A percentile compares a stretch with the other conserved stretches of the same genome.
Evolutionary conservation across 176 grass and related monocot genomes (phyloP).

Genomic region (Cenchrus purpureus): DNA sequence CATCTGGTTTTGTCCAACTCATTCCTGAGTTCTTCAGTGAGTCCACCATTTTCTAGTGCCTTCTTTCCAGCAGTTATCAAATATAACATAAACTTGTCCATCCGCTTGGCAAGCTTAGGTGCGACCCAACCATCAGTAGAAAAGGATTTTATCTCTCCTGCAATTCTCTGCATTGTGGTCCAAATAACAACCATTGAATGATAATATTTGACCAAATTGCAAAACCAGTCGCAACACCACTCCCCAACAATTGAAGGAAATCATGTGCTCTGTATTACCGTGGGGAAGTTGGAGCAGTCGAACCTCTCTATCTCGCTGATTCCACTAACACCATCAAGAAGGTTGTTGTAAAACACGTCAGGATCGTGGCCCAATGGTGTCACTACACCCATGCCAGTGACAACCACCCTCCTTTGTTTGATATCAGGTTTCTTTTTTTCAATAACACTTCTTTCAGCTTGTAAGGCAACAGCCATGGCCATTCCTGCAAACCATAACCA

Average conservation of each 20-base stretch:
- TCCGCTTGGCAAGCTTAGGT: slow-evolving; percentile 87
- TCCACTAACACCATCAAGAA: slow-evolving; percentile 84
- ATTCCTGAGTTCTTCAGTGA: slow-evolving; percentile 85
- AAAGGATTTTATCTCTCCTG: slow-evolving; percentile 96
- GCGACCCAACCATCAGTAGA: slow-evolving; percentile 85
- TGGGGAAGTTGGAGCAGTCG: slow-evolving; percentile 91
- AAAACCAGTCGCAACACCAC: slow-evolving; percentile 7
- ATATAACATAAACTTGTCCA: slow-evolving; percentile 99
- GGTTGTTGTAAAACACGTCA: slow-evolving; percentile 91
- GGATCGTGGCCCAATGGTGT: slow-evolving; percentile 97
- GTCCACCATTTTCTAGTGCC: slow-evolving; percentile 83
- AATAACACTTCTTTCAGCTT: slow-evolving; percentile 65
- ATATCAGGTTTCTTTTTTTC: slow-evolving; percentile 71
- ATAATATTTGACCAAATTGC: slow-evolving; percentile 25
- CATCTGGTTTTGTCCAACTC: slow-evolving; percentile 92
- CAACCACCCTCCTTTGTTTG: slow-evolving; percentile 88
- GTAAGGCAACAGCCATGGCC: slow-evolving; percentile 80
- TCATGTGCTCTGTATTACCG: slow-evolving; percentile 53
- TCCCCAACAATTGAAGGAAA: slow-evolving; percentile 18
- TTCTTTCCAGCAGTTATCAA: slow-evolving; percentile 96
- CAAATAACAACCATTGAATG: slow-evolving; percentile 23
- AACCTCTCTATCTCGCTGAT: slow-evolving; percentile 94
- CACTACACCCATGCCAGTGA: slow-evolving; percentile 97
- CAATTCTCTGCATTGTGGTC: slow-evolving; percentile 80
- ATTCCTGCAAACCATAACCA: slow-evolving; percentile 60